A percentile compares a stretch with the other conserved stretches of the same genome.
Conservation (phyloP, 2,329 filamentous ascomycete genomes). For the Cadophora gregata region DNA sequence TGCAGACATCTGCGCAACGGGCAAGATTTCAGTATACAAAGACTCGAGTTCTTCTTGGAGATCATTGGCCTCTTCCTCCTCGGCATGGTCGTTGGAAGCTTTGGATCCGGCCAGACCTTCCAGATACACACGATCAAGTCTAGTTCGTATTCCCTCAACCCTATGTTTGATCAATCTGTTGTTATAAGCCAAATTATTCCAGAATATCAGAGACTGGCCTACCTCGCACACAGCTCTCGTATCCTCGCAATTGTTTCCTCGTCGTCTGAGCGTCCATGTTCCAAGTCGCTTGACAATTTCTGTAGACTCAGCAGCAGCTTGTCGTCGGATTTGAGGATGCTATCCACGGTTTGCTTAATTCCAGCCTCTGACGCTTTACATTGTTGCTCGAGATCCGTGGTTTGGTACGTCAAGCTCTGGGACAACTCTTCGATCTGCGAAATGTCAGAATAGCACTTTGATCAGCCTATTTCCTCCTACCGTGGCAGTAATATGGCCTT, state of each 20-base stretch:
- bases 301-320: slow-evolving; percentile 68
- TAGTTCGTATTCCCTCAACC: slow-evolving; percentile 60
- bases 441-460: slow-evolving; percentile 19
- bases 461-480: slow-evolving; percentile 43
- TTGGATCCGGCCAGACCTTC: slow-evolving; percentile 49
- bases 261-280: slow-evolving; percentile 58
- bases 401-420: slow-evolving; percentile 53
- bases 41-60: slow-evolving; percentile 71
- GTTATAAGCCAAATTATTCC: background rate
- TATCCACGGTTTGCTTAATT: slow-evolving; percentile 56
- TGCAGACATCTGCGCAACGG: slow-evolving; percentile 73
- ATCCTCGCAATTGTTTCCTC: slow-evolving; percentile 60
- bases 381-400: slow-evolving; percentile 59
- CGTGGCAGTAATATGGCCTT: slow-evolving; percentile 50
- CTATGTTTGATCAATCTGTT: slow-evolving; percentile 61
- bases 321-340: slow-evolving; percentile 65
- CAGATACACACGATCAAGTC: slow-evolving; percentile 61
- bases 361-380: slow-evolving; percentile 51
- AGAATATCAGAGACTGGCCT: slow-evolving; percentile 20
- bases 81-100: slow-evolving; percentile 20
- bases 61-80: slow-evolving; percentile 51
- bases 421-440: slow-evolving; percentile 55
- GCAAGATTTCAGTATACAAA: slow-evolving; percentile 70
- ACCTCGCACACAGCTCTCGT: slow-evolving; percentile 63
- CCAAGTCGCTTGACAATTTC: slow-evolving; percentile 67